phyloP scores from a whole-genome alignment of 139 green algal species.

The Dunaliella sp. region DNA sequence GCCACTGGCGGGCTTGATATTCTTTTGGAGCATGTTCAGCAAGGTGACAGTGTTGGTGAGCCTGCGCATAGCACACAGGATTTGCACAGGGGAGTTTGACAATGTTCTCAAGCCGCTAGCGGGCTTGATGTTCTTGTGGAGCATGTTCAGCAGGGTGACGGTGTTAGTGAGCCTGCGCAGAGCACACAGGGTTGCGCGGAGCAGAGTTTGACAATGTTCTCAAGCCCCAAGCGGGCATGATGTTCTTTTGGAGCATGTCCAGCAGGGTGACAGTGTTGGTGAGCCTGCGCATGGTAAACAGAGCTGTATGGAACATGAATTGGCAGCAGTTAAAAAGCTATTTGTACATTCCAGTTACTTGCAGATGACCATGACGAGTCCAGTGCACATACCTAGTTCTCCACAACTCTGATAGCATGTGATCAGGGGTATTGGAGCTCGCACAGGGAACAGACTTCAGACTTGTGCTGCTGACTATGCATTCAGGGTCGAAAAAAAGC shows the following conservation, averaged over 20 bases:
- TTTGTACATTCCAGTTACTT: background rate
- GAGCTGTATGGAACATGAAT: too few species aligned
- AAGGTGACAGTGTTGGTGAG: slow-evolving; percentile 95
- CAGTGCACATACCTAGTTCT: too few species aligned
- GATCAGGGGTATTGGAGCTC: too few species aligned
- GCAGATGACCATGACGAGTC: too few species aligned
- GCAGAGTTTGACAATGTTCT: too few species aligned
- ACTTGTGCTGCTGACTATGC: too few species aligned
- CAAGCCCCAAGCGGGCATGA: slow-evolving; percentile 78
- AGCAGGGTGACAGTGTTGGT: slow-evolving; percentile 95
- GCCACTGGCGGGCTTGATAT: slow-evolving; percentile 82
- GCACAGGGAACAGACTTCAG: too few species aligned
- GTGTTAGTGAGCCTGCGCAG: slow-evolving; percentile 83
- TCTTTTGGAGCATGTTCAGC: slow-evolving; percentile 92
- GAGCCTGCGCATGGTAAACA: slow-evolving; percentile 47
- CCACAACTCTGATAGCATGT: too few species aligned
- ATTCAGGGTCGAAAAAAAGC: too few species aligned
- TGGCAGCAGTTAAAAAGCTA: background rate
- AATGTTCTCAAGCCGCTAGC: too few species aligned
- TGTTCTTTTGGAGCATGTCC: slow-evolving; percentile 93
- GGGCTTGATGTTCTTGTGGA: slow-evolving; percentile 94
- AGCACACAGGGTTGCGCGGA: background rate
- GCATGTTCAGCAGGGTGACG: slow-evolving; percentile 91
- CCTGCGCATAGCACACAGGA: slow-evolving; percentile 20
- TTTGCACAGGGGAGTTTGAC: too few species aligned